Evolutionary conservation across 2,329 filamentous ascomycete genomes (phyloP), one percentile per base, ranked within the genome.

Genomic region (Pseudogymnoascus sp.): DNA sequence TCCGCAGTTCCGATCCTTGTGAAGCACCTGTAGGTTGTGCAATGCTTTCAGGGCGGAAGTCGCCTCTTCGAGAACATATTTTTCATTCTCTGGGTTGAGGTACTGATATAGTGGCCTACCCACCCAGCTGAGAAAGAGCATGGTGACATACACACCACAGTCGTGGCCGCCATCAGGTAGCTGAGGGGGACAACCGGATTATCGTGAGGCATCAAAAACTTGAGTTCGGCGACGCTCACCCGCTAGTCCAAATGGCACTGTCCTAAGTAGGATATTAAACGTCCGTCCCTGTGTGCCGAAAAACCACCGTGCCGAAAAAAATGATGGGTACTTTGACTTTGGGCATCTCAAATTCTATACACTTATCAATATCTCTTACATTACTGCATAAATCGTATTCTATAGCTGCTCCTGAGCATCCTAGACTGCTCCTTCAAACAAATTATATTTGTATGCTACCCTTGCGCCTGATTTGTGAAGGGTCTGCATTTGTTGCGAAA

Each of bases 61-160:
- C 6, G 67, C 64, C 20, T 36, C 38, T 12, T 64, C n/a, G 5
- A 65, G 30, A 20, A 68, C 39, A 8, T 37, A 39, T 12, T 30
- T 14, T 28, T 59, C 66, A 22, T 58, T 36, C 18, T 36, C n/a
- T 43, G 37, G 59, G 61, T 67, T 61, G 30, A 50, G 60, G 59
- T 59, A 58, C 28, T 66, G 41, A 57, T 64, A 67, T 57, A 73
- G 43, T 5, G 70, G 67, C 58, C 16, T 59, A 35, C 71, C 69
- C 33, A 65, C 71, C 67, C 64, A 76, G 65, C 72, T 72, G 11
- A 75, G 66, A 54, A 76, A 70, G 61, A 76, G 62, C 37, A 76
- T 71, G 62, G 73, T 63, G 12, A 37, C 30, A 60, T 66, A 74
- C 2, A 72, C 65, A 58, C 70, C 62, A 59, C 70, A 59, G 59